Conservation (phyloP, 2,329 filamentous ascomycete genomes). For the Ophiostoma sp. region DNA sequence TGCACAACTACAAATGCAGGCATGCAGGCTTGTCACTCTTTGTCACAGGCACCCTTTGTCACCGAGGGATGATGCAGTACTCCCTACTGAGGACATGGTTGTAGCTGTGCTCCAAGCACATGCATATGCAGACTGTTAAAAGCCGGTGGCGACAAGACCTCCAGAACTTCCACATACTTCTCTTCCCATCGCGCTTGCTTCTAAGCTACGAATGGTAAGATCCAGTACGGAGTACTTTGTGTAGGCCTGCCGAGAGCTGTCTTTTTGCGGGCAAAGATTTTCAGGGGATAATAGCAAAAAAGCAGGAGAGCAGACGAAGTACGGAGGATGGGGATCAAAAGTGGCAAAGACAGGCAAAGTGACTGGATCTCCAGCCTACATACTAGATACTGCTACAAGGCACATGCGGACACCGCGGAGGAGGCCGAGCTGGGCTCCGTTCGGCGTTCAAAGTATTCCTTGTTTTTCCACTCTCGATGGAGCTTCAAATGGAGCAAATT, state of each 20-base stretch:
- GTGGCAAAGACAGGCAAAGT: not conserved
- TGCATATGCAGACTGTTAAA: not conserved
- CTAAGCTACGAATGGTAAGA: not conserved
- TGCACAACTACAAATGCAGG: not conserved
- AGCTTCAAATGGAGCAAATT: not conserved
- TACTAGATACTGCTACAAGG: too few species aligned
- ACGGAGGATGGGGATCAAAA: not conserved
- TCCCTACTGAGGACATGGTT: not conserved
- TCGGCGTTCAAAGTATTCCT: not conserved
- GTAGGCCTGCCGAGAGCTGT: not conserved
- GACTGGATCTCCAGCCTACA: not conserved
- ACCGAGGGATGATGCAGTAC: not conserved
- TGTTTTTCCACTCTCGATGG: constrained; percentile 3
- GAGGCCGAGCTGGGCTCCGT: not conserved
- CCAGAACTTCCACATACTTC: not conserved
- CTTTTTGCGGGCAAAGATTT: constrained; percentile 10
- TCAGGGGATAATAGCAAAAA: not conserved
- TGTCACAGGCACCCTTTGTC: not conserved
- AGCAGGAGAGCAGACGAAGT: not conserved
- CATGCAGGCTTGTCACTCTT: not conserved
- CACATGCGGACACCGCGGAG: not conserved
- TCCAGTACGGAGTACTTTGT: not conserved
- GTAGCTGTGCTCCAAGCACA: not conserved
- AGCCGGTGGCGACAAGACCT: not conserved
- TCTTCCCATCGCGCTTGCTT: not conserved